phyloP scores from a whole-genome alignment of 2,329 filamentous ascomycete genomes.

The Beauveria sp. region DNA sequence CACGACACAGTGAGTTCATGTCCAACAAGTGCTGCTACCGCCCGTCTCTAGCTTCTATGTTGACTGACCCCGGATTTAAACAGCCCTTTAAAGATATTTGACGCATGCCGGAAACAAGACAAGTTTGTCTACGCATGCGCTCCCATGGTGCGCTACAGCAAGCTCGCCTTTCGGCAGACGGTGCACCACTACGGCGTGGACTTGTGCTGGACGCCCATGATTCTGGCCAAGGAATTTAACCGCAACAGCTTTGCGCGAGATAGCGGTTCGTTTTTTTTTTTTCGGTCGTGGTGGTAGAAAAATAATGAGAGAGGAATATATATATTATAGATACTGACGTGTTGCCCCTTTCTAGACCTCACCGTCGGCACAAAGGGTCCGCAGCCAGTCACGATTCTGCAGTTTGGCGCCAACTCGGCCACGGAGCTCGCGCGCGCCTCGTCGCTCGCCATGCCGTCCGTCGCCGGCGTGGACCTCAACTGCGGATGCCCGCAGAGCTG shows the following conservation, averaged over 20 bases:
- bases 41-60: background rate
- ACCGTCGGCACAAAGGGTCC: constrained; percentile 46
- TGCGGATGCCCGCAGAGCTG: constrained; percentile 68
- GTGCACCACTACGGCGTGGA: constrained; percentile 58
- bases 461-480: constrained; percentile 61
- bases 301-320: too few species aligned
- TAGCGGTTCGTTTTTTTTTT: constrained; percentile 36
- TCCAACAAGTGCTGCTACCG: background rate
- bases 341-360: constrained; percentile 37
- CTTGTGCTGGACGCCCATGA: constrained; percentile 66
- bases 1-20: constrained; percentile 9
- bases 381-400: constrained; percentile 55
- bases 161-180: constrained; percentile 63
- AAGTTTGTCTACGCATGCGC: constrained; percentile 52
- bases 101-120: constrained; percentile 42
- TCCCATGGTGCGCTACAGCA: constrained; percentile 63
- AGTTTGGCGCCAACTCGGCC: constrained; percentile 58
- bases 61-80: background rate
- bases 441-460: constrained; percentile 52
- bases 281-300: too few species aligned
- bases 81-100: constrained; percentile 54
- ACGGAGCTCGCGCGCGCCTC: constrained; percentile 56
- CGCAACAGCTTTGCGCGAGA: constrained; percentile 51
- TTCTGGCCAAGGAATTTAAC: constrained; percentile 62
- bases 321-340: too few species aligned